phyloP scores from a whole-genome alignment of 371 early-diverging fungal species.

The Mortierella sp. region DNA sequence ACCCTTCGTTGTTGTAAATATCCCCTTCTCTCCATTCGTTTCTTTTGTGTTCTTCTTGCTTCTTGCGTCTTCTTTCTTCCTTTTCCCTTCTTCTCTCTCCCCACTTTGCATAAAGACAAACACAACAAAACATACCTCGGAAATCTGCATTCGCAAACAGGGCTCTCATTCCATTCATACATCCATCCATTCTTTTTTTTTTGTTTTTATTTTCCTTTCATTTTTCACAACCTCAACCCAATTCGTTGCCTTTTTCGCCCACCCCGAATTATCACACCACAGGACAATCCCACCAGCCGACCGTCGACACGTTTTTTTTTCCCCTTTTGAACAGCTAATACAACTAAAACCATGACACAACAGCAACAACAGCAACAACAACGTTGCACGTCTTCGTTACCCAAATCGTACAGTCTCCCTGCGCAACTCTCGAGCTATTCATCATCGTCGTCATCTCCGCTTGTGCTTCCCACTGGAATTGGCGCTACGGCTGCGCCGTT shows the following conservation, averaged over 20 bases:
- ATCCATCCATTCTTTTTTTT: too few species aligned
- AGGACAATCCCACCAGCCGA: background rate
- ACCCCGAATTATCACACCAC: slow-evolving; percentile 1
- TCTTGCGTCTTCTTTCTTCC: too few species aligned
- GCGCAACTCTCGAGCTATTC: slow-evolving; percentile 13
- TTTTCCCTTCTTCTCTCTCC: too few species aligned
- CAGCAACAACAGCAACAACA: background rate
- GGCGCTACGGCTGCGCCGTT: slow-evolving; percentile 25
- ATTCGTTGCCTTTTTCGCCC: background rate
- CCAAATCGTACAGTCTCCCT: slow-evolving; percentile 27
- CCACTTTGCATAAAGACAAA: too few species aligned
- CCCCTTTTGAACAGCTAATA: background rate
- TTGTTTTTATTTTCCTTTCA: background rate
- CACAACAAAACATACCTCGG: background rate
- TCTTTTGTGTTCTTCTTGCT: background rate
- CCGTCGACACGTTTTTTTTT: background rate
- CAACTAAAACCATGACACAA: background rate
- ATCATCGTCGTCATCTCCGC: background rate
- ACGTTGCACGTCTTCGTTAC: background rate
- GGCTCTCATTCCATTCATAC: background rate
- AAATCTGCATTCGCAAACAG: background rate
- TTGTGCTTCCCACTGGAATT: too few species aligned
- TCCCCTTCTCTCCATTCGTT: background rate
- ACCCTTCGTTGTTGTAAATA: background rate
- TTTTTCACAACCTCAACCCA: background rate